Conservation (phyloP, 768 basidiomycete species). For the Termitomyces sp. region DNA sequence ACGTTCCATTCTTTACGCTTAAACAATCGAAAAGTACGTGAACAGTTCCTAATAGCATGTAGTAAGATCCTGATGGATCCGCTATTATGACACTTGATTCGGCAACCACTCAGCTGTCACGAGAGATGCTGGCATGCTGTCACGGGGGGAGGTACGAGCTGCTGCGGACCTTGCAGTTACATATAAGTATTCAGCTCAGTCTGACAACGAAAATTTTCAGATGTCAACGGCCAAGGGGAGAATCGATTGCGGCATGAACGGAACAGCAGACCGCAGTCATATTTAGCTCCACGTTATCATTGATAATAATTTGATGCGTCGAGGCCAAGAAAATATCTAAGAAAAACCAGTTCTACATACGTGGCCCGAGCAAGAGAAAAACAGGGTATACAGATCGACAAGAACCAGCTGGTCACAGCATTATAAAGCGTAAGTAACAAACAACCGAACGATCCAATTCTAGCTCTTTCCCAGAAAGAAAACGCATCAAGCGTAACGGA, state of each 20-base stretch:
- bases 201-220: no score
- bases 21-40: no score
- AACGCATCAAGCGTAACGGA: constrained; percentile 22
- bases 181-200: no score
- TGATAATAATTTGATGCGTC: background rate
- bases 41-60: no score
- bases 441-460: constrained; percentile 2
- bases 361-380: background rate
- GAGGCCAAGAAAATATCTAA: no score
- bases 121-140: no score
- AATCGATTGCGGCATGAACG: background rate
- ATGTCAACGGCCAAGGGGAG: background rate
- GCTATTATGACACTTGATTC: no score
- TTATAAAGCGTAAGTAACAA: background rate
- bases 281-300: background rate
- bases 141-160: no score
- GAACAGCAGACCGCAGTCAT: background rate
- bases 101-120: background rate
- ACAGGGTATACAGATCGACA: no score
- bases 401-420: background rate
- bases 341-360: constrained; percentile 13
- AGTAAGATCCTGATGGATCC: no score
- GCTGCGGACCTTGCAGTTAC: no score
- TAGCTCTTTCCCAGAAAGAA: constrained; percentile 14
- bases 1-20: no score